Conservation (phyloP, 23 red algal species). For the Cyanidium caldarium region DNA sequence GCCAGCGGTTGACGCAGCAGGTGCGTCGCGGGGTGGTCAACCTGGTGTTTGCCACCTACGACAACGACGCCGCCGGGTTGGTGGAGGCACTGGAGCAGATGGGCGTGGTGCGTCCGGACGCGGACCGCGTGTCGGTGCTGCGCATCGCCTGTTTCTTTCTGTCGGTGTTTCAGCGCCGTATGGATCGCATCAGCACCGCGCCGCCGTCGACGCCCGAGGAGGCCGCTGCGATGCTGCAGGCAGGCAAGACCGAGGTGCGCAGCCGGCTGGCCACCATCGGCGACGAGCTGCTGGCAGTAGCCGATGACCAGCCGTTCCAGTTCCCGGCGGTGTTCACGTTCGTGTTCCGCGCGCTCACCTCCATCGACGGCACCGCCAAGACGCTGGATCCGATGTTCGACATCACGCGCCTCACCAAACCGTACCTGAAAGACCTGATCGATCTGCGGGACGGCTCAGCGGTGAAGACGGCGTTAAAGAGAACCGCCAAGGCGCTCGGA, state of each 20-base stretch:
- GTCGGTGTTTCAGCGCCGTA: conserved; percentile 18
- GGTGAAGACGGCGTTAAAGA: conserved; percentile 37
- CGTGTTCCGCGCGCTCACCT: conserved; percentile 82
- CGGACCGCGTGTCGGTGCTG: conserved; percentile 56
- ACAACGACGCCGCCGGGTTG: conserved; percentile 34
- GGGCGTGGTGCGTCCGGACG: conserved; percentile 40
- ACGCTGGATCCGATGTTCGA: conserved; percentile 52
- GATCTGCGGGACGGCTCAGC: conserved; percentile 76
- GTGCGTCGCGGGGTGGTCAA: conserved; percentile 49
- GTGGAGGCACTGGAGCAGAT: conserved; percentile 52
- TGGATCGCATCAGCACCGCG: conserved; percentile 24
- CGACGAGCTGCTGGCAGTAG: conserved; percentile 51
- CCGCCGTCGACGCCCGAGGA: not conserved
- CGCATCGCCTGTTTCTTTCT: conserved; percentile 74
- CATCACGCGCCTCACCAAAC: conserved; percentile 52
- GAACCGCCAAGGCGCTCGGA: conserved; percentile 37
- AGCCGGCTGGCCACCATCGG: conserved; percentile 46
- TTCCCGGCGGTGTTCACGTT: conserved; percentile 84
- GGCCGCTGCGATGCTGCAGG: not conserved
- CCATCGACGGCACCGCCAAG: conserved; percentile 73
- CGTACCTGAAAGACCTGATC: conserved; percentile 69
- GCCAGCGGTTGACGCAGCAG: conserved; percentile 25
- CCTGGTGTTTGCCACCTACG: conserved; percentile 64
- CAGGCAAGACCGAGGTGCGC: conserved; percentile 17
- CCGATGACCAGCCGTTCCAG: conserved; percentile 67